A percentile compares a stretch with the other conserved stretches of the same genome.
These are phyloP conservation scores for Fusarium lateritium DNA, from an alignment of 2,329 filamentous ascomycete species.

Conservation along the genomic window DNA sequence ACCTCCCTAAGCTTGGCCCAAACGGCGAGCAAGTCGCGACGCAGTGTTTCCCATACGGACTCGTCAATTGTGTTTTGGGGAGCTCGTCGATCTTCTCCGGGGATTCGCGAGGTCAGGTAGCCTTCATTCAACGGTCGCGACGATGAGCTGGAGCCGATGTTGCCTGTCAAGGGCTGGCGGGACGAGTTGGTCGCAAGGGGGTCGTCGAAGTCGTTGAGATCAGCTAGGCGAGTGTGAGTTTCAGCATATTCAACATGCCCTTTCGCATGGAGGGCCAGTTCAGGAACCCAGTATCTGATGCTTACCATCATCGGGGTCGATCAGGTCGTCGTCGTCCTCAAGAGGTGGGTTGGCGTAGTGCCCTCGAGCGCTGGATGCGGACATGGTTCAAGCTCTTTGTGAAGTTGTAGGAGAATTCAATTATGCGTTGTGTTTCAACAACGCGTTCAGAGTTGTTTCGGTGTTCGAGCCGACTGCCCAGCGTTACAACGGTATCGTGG, in stretches of 20 bases:
- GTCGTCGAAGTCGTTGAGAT: conserved; percentile 94
- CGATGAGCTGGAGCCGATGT: conserved; percentile 77
- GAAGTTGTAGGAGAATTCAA: background rate
- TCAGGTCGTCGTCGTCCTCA: conserved; percentile 76
- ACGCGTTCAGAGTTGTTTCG: background rate
- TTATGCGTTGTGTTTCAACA: background rate
- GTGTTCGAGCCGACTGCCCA: background rate
- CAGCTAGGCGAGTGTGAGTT: conserved; percentile 67
- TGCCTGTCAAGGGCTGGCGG: conserved; percentile 85
- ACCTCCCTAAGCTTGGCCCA: conserved; percentile 99
- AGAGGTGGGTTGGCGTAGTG: conserved; percentile 74
- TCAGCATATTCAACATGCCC: background rate
- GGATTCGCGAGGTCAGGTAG: conserved; percentile 90
- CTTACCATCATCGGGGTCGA: conserved; percentile 84
- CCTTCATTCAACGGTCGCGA: conserved; percentile 75
- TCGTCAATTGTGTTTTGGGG: conserved; percentile 96
- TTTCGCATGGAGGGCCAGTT: background rate
- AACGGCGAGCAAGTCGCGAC: conserved; percentile 89
- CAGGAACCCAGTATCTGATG: too few species aligned
- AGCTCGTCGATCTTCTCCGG: conserved; percentile 91
- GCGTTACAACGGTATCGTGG: conserved; percentile 10
- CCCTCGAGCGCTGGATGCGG: conserved; percentile 64
- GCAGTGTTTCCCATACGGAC: conserved; percentile 96
- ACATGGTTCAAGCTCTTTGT: conserved; percentile 55
- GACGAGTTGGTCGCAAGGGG: conserved; percentile 79